Base-by-base conservation (phyloP, 352 stramenopile species). In the Phytophthora palmivora region DNA sequence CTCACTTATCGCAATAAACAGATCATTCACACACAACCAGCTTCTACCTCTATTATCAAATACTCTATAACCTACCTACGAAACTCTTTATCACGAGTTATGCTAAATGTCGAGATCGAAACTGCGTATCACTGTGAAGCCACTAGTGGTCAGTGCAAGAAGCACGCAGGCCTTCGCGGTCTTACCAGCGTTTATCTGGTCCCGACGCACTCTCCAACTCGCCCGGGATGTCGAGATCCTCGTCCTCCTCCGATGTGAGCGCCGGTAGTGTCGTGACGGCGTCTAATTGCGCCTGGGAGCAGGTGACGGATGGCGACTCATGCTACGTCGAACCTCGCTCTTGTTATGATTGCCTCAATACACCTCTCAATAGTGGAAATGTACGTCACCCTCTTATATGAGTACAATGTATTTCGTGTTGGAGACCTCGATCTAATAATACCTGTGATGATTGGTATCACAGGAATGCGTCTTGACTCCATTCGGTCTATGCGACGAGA, bases 301-400 rank as follows among this genome's bases (percentile, higher is more conserved):
- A 73, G 43, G 62, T 75, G 34, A 68, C 45, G 11, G 47, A 59
- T 26, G 44, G 21, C 22, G 43, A 74, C 34, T 55, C 57, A 37
- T 89, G 80, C 65, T 63, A 59, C 42, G 19, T 85, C 4, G 19
- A 79, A 69, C 80, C 80, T 32, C 80, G 80, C 30, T 74, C 76
- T 16, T 89, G 79, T 64, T 82, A 76, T 45, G 74, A 88, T 60
- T 89, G 80, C 49, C 72, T 89, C 46, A 88, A 89, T 34, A 61
- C 58, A 18, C 34, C 16, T n/a, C 66, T 82, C 0, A 59, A 55
- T 4, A 76, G 45, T 11, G 49, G 65, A 8, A 59, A 86, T 49
- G 78, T 87, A 50, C 16, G 60, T 59, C 21, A 9, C 24, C 44
- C 28, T 56, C 11, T 33, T 58, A 14, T 24, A 42, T 48, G 12